A percentile compares a stretch with the other conserved stretches of the same genome.
Conservation (phyloP, 345 rosid species). For the Syzygium oleosum region DNA sequence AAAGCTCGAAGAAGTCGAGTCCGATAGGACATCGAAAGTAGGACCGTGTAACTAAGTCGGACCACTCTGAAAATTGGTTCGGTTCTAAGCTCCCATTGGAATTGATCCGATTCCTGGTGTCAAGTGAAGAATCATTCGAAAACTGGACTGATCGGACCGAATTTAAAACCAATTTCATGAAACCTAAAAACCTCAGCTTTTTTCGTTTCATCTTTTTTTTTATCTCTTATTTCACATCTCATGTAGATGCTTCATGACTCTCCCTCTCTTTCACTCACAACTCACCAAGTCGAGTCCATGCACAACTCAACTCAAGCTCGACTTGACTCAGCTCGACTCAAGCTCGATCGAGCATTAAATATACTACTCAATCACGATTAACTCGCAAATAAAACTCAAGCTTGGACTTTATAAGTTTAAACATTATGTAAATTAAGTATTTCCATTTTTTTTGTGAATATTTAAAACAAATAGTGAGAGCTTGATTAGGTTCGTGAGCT, state of each 20-base stretch:
- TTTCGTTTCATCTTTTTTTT: background rate
- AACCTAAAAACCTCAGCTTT: background rate
- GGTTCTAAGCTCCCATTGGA: no score
- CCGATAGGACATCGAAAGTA: no score
- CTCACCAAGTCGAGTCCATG: background rate
- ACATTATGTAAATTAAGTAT: background rate
- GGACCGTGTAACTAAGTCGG: fast-evolving
- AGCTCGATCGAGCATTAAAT: background rate
- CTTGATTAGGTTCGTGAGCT: background rate
- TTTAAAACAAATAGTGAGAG: background rate
- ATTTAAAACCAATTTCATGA: background rate
- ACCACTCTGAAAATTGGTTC: no score
- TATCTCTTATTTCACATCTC: no score
- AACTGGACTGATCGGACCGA: fast-evolving
- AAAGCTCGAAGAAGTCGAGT: no score
- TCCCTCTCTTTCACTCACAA: no score
- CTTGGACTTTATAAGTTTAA: background rate
- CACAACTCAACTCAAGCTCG: background rate
- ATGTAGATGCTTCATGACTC: no score
- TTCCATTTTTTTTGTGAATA: background rate
- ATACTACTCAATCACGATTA: background rate
- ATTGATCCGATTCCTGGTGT: fast-evolving
- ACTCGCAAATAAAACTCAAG: background rate
- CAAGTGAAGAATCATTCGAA: fast-evolving
- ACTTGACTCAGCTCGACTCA: background rate